Evolutionary conservation across 129 eudicot species (phyloP).

Genomic region (Logfia minima): DNA sequence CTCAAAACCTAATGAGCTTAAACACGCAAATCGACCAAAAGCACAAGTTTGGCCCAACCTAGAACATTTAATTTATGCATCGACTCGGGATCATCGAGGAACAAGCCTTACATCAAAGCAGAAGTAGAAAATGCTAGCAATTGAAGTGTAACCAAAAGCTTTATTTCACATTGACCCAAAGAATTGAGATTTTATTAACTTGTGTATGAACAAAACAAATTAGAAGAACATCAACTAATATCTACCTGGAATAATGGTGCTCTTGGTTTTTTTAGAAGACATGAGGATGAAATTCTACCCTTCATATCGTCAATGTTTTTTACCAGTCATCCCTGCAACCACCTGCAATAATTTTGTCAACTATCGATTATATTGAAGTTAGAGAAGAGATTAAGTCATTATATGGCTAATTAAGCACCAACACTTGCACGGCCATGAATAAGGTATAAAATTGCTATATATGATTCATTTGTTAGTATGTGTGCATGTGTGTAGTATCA

Average conservation of each 20-base stretch:
- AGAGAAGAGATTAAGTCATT: neutral
- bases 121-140: neutral
- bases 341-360: conserved; percentile 41
- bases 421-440: neutral
- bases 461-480: conserved; percentile 1
- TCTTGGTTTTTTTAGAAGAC: conserved; percentile 12
- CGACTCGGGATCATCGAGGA: too few relatives aligned
- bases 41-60: neutral
- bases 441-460: neutral
- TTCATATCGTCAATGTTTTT: conserved; percentile 36
- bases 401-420: neutral
- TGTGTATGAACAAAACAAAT: conserved; percentile 10
- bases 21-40: neutral
- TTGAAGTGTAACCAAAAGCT: neutral
- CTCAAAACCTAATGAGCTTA: neutral
- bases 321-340: conserved; percentile 66
- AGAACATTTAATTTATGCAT: neutral
- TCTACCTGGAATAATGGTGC: conserved; percentile 30
- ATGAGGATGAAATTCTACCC: conserved; percentile 25
- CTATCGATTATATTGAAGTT: neutral
- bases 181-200: conserved; percentile 22
- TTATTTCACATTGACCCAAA: neutral
- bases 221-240: conserved; percentile 18
- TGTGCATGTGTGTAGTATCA: neutral
- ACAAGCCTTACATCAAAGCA: neutral